Evolutionary conservation across 2,329 filamentous ascomycete genomes (phyloP), one percentile per base, ranked within the genome.

Genomic region (Talaromyces sp.): DNA sequence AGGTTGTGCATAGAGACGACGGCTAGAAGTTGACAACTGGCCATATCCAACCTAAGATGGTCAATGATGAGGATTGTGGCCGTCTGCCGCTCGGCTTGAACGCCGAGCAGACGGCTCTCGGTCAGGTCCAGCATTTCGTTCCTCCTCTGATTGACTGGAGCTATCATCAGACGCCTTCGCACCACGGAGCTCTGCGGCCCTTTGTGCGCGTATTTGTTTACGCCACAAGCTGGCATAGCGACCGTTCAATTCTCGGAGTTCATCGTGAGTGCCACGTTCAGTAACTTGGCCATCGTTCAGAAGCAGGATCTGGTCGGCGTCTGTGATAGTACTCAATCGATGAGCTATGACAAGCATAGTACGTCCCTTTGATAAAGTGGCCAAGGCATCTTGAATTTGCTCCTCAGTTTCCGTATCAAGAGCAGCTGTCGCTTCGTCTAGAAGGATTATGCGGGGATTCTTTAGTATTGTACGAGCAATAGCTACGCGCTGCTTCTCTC

Each of bases 271-370:
- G 15, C 91, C 91, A 50, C 82, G 81, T 75, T 96, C 91, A 13
- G 84, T 83, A 53, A 96, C 87, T 46, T 82, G 80, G n/a, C 91
- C 91, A 60, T 85, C 84, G 62, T 88, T 85, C 31, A 92, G 79
- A 45, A 95, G 90, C 55, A 91, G 79, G 61, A 96, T 91, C 67
- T 92, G 89, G 70, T 96, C 89, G 9, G 91, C 91, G 59, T 89
- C 87, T 2, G 89, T 92, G 65, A 94, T 93, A 1, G 88, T 91
- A 33, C 89, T 94, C 22, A 96, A 78, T 56, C 91, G 87, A 73
- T 96, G 91, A 54, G 94, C 94, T 76, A 99, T 97, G 53, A 97
- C 91, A 61, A 99, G 84, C 78, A 97, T 87, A 1, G 94, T 99
- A 48, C 94, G 88, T 52, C 91, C 92, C 64, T 88, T 81, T 15